Base-by-base conservation (phyloP, 345 rosid genomes). In the Eutrema heterophyllum region DNA sequence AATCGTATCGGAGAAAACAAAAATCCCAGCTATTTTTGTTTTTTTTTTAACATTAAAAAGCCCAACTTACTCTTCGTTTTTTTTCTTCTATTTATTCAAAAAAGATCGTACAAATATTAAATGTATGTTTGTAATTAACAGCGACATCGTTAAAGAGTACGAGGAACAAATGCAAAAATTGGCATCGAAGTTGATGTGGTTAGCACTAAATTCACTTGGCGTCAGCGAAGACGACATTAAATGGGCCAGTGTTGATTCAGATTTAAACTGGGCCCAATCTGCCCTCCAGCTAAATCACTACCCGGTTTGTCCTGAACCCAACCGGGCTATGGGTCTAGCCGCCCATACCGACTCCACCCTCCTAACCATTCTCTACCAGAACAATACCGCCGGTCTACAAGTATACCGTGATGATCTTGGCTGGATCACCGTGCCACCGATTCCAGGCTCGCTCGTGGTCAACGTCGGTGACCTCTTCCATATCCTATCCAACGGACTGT, bases 401-500 rank as follows among this genome's bases (percentile, higher is more conserved):
- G 74, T 90, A 12, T 80, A 79, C 70, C 84, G 83, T 14, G 79
- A 86, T 29, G 90, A 81, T 26, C 43, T 38, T 7, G 93, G 91
- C 6, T 93, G 98, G 98, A 81, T 85, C 54, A 64, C 83, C 8
- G 93, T 93, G 18, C 46, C 56, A 16, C 91, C 97, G 5, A 45
- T 71, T 5, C 44, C 65, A 0, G 91, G 85, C n/a, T 84, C 91
- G 0, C 89, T 93, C 1, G 89, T 89, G 9, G 96, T 93, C 14
- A 89, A 93, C 60, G 81, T 90, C 0, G 97, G 98, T n/a, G 98
- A 93, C 69, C 77, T 90, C 71, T 69, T 93, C 41, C 96, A 93
- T 35, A 85, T 93, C 14, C 26, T 89, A 15, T 84, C 98, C 0
- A 93, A 93, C 33, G 92, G 79, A 4, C 50, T 72, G 58, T 89